These are phyloP conservation scores for Tuber borchii DNA, from an alignment of 495 filamentous ascomycete species.

Conservation along the genomic window DNA sequence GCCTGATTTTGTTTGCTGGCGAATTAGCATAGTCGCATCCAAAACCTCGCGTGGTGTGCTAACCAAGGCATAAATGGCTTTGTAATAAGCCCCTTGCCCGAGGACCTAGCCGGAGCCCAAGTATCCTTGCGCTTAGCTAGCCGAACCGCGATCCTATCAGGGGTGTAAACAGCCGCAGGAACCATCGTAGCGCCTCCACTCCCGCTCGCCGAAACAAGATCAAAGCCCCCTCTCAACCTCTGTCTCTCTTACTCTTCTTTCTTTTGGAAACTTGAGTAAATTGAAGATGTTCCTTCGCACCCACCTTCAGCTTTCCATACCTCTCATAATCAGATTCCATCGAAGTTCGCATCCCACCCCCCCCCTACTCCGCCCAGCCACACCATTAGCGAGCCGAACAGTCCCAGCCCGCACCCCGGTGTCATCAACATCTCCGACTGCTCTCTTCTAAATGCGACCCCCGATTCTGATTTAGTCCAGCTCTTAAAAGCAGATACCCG, in stretches of 20 bases:
- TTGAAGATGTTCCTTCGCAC: neutral
- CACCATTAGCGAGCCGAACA: neutral
- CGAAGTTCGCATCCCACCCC: no score
- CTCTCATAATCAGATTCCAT: neutral
- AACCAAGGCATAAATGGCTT: neutral
- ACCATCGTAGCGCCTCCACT: neutral
- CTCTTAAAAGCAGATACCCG: neutral
- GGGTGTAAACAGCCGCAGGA: neutral
- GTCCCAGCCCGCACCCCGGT: neutral
- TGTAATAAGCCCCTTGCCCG: neutral
- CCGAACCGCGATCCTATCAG: neutral
- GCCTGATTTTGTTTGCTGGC: neutral
- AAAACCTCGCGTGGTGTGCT: neutral
- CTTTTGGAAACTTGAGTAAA: neutral
- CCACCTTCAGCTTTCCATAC: neutral
- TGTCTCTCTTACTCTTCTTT: neutral
- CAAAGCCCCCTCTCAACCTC: neutral
- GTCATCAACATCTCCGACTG: neutral
- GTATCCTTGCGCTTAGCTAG: neutral
- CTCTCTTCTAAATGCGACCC: neutral
- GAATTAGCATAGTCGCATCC: neutral
- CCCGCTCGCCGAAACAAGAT: neutral
- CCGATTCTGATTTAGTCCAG: neutral
- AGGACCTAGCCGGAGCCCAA: neutral
- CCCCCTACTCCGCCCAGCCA: neutral